Percentiles rank a stretch among this genome's conserved stretches.
Evolutionary conservation across 768 basidiomycete species (phyloP).

Genomic region (Dentipellis sp.): DNA sequence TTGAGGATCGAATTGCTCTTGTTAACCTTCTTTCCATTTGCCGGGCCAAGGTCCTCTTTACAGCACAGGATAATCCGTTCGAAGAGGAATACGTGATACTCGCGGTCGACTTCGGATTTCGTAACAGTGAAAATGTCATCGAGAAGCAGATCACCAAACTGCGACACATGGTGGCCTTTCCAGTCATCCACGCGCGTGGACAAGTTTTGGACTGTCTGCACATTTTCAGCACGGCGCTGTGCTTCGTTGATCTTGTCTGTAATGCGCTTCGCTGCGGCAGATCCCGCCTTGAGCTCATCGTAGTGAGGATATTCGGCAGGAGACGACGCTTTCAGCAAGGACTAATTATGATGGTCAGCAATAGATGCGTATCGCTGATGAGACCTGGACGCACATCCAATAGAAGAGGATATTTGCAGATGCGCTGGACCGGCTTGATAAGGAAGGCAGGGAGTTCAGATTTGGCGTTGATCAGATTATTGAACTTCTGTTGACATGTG

Average conservation of each 20-base stretch:
- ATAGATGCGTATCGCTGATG: slow-evolving; percentile 6
- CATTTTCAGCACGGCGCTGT: slow-evolving; percentile 84
- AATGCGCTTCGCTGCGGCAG: slow-evolving; percentile 83
- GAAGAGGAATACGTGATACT: slow-evolving; percentile 98
- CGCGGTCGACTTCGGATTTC: slow-evolving; percentile 92
- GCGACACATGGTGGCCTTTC: slow-evolving; percentile 94
- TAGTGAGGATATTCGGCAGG: slow-evolving; percentile 55
- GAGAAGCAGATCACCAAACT: slow-evolving; percentile 89
- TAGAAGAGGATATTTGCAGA: slow-evolving; percentile 96
- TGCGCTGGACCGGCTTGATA: slow-evolving; percentile 96
- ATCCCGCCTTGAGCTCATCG: slow-evolving; percentile 77
- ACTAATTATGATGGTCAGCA: slow-evolving; percentile 31
- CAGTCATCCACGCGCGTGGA: slow-evolving; percentile 89
- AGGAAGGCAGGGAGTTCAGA: slow-evolving; percentile 93
- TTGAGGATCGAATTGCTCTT: slow-evolving; percentile 89
- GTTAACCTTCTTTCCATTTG: slow-evolving; percentile 54
- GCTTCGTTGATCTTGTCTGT: slow-evolving; percentile 96
- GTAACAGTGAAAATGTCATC: slow-evolving; percentile 95
- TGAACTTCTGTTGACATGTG: slow-evolving; percentile 46
- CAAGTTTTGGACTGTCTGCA: slow-evolving; percentile 82
- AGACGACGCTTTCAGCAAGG: slow-evolving; percentile 64
- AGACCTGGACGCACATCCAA: slow-evolving; percentile 58
- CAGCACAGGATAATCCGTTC: slow-evolving; percentile 99
- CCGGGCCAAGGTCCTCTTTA: slow-evolving; percentile 69
- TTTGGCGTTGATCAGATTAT: slow-evolving; percentile 81